Conservation (phyloP, 2,329 filamentous ascomycete species). For the Beauveria scarabaeidicola region DNA sequence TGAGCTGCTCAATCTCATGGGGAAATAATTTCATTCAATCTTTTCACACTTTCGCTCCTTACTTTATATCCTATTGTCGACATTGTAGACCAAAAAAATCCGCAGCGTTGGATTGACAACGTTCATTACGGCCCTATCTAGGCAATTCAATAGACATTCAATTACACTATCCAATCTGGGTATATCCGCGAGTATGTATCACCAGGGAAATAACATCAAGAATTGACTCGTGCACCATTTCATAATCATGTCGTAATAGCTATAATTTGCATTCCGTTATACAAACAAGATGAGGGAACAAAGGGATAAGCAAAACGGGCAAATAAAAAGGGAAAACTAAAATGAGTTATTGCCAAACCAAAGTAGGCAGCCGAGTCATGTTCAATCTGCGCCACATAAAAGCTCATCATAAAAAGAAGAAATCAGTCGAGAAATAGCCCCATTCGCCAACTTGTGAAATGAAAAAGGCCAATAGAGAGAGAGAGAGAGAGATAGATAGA, state of each 20-base stretch:
- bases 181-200: not conserved
- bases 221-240: not conserved
- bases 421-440: not conserved
- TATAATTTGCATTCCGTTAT: not conserved
- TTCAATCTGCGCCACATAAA: not conserved
- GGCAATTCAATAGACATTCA: not conserved
- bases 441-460: not conserved
- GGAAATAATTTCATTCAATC: not conserved
- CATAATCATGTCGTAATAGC: not conserved
- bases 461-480: not conserved
- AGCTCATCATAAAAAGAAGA: not conserved
- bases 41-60: not conserved
- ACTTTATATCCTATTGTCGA: not conserved
- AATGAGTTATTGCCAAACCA: not conserved
- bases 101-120: not conserved
- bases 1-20: not conserved
- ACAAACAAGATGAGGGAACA: not conserved
- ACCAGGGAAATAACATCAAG: not conserved
- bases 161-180: constrained; percentile 9
- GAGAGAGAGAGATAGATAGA: not conserved
- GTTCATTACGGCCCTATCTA: not conserved
- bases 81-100: not conserved
- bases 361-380: not conserved
- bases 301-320: not conserved
- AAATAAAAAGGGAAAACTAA: not conserved